These are phyloP conservation scores for Microbotryum saponariae DNA, from an alignment of 1,284 basidiomycete species.

Conservation along the genomic window DNA sequence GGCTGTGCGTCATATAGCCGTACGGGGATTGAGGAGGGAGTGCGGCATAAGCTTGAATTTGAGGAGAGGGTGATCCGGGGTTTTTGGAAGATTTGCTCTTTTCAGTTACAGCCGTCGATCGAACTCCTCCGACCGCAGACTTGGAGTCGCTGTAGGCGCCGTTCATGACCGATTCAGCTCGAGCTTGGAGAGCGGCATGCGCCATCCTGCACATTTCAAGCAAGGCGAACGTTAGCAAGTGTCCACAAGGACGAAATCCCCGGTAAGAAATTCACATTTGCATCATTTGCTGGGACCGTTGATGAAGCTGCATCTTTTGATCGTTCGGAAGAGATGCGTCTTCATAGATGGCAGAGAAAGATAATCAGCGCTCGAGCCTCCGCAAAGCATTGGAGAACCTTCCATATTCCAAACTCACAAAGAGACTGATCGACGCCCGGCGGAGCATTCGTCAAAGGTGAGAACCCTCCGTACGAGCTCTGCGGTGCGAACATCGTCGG, in stretches of 20 bases:
- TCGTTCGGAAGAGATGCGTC: conserved; percentile 30
- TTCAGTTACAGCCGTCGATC: too few species aligned
- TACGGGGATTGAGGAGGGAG: too few species aligned
- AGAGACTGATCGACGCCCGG: conserved; percentile 30
- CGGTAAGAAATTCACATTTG: conserved; percentile 5
- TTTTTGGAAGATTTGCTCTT: too few species aligned
- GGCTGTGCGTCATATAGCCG: too few species aligned
- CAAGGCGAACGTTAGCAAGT: not conserved
- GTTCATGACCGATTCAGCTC: conserved; percentile 16
- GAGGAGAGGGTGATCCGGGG: too few species aligned
- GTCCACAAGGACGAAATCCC: not conserved
- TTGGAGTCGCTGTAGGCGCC: too few species aligned
- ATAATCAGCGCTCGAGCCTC: not conserved
- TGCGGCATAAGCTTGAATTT: too few species aligned
- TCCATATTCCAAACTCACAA: conserved; percentile 10
- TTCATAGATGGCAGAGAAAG: not conserved
- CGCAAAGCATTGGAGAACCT: not conserved
- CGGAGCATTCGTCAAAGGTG: conserved; percentile 23
- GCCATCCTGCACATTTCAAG: conserved; percentile 12
- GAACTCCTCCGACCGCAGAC: too few species aligned
- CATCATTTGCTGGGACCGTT: conserved; percentile 31
- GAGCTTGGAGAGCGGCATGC: conserved; percentile 25
- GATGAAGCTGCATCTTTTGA: conserved; percentile 31
- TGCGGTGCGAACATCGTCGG: not conserved
- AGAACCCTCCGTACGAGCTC: conserved; percentile 21